phyloP scores from a whole-genome alignment of 768 basidiomycete genomes.

The Mycena kentingensis region DNA sequence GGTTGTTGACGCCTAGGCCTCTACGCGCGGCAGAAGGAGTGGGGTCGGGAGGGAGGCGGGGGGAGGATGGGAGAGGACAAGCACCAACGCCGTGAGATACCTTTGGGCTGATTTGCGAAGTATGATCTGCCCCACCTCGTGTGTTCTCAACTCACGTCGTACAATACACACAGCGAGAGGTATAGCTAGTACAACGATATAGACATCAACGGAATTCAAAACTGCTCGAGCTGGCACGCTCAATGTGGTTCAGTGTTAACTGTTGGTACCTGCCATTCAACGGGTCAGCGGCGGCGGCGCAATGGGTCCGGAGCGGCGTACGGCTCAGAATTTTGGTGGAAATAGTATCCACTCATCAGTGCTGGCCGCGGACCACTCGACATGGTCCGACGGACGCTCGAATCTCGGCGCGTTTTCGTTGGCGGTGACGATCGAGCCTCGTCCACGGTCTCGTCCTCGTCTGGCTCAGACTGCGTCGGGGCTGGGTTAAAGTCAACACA shows the following conservation, averaged over 20 bases:
- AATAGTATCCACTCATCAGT: conserved; percentile 90
- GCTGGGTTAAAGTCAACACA: conserved; percentile 89
- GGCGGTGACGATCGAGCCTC: conserved; percentile 33
- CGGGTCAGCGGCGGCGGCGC: too few species aligned
- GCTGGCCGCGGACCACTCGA: conserved; percentile 56
- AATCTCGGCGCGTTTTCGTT: conserved; percentile 46
- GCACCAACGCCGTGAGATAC: neutral
- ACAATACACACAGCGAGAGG: neutral
- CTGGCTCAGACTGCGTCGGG: conserved; percentile 29
- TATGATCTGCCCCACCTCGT: too few species aligned
- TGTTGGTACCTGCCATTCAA: conserved; percentile 75
- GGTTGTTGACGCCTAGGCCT: conserved; percentile 6
- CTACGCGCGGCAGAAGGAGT: conserved; percentile 5
- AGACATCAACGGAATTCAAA: conserved; percentile 81
- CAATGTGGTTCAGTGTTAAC: conserved; percentile 76
- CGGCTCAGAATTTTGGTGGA: conserved; percentile 92
- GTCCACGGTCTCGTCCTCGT: conserved; percentile 16
- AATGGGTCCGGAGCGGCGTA: too few species aligned
- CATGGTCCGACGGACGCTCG: conserved; percentile 52
- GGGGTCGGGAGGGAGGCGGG: conserved; percentile 29
- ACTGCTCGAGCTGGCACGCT: conserved; percentile 67
- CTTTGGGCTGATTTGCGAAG: too few species aligned
- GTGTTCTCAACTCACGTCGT: too few species aligned
- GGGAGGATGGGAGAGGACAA: conserved; percentile 29
- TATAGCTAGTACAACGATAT: neutral